Percentiles rank a stretch among this genome's conserved stretches.
Evolutionary conservation across 441 rosid genomes (phyloP).

Genomic region (Populus hybrid): DNA sequence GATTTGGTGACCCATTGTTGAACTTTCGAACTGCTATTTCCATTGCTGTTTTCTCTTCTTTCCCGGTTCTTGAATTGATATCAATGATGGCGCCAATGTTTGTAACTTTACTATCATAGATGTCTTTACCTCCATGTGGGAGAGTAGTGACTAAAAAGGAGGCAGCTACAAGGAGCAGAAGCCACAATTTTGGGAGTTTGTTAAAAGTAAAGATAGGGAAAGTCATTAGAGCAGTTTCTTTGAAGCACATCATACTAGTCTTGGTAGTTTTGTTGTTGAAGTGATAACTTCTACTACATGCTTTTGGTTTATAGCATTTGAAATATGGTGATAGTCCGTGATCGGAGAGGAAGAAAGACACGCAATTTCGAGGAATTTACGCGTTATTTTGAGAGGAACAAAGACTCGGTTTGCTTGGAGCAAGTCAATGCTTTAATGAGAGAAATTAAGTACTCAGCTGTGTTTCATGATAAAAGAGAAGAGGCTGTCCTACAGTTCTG

Average conservation of each 20-base stretch:
- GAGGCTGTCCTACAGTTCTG: too few relatives aligned
- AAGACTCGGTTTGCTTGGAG: too few relatives aligned
- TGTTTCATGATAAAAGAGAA: too few relatives aligned
- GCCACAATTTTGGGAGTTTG: neutral
- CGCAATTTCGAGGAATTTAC: too few relatives aligned
- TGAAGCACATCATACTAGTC: neutral
- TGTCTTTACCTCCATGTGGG: constrained; percentile 2
- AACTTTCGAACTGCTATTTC: constrained; percentile 35
- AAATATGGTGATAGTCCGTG: too few relatives aligned
- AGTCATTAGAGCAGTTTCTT: neutral
- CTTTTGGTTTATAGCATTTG: neutral
- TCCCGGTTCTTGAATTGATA: constrained; percentile 30
- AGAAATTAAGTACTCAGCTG: too few relatives aligned
- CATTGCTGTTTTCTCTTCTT: constrained; percentile 36
- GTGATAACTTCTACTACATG: neutral
- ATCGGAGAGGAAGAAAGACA: too few relatives aligned
- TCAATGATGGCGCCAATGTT: constrained; percentile 45
- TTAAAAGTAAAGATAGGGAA: neutral
- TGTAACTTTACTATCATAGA: neutral
- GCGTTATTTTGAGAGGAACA: too few relatives aligned
- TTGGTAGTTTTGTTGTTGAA: neutral
- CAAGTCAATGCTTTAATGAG: too few relatives aligned
- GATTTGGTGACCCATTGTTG: constrained; percentile 21
- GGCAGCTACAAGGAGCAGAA: neutral
- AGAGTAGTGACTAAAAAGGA: neutral